Base-by-base conservation (phyloP, 1,139 yeast genomes). In the Magnusiomyces fungicola region DNA sequence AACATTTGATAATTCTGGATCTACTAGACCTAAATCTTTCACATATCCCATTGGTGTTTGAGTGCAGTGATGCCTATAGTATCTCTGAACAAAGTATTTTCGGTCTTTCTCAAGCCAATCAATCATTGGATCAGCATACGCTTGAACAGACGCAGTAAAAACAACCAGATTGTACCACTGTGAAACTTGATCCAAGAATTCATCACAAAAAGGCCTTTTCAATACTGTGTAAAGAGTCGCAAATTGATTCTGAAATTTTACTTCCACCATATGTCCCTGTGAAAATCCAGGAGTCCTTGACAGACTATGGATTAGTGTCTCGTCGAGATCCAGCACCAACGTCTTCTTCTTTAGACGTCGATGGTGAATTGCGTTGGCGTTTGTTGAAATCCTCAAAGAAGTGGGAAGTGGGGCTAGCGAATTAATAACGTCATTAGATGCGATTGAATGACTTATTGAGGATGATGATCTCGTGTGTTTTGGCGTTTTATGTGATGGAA, bases 121-220 rank as follows among this genome's bases (percentile, higher is more conserved):
- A 48, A 92, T 88, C 53, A 92, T 94, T 0, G 98, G 98, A 62
- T 92, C 98, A 0, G 98, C 98, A 61, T 92, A 92, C 64, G 89
- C 96, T 66, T 81, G 81, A 52, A 92, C 94, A 46, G 95, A 83
- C 1, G 98, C 98, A 0, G 98, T 51, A 40, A 46, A 51, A 5
- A 52, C 40, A 3, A 52, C 54, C 41, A 92, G 70, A 58, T 88
- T 86, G 66, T 80, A 92, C 97, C 97, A 92, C 59, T 81, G 80
- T 50, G 83, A 72, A 14, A 89, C 94, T 54, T 82, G 84, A 52
- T 79, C 73, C 29, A 92, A 71, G 62, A 92, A 92, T 56, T 79
- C 78, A 64, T 88, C 96, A 62, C 97, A 92, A 61, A 75, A 84
- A 0, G 98, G 98, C 52, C 98, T 74, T 64, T 90, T 92, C 61